Evolutionary conservation across 768 basidiomycete genomes (phyloP), one percentile per base, ranked within the genome.

Genomic region (Aureoboletus auriporus): DNA sequence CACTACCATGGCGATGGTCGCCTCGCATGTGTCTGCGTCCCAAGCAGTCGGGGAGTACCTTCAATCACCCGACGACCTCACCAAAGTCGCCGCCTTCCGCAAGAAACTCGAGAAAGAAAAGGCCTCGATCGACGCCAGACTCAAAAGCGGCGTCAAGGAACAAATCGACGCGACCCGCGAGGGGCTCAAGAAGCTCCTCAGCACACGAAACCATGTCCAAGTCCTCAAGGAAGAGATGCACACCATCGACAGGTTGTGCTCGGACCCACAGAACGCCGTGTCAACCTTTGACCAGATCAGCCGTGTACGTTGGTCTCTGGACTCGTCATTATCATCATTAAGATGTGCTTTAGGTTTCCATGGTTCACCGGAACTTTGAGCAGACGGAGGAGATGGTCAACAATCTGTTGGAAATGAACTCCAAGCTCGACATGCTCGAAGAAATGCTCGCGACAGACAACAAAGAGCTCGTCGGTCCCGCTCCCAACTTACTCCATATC

Each of bases 91-190:
- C 1, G 81, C 91, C 0, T 92, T 91, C 62, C 81, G 92, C 53
- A 95, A 94, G 74, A 94, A 94, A 61, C 78, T 97, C 38, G 86
- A 93, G 68, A 97, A 97, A 68, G 95, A 98, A 69, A 95, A 96
- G 69, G 84, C 92, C 1, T 90, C 92, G 8, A 89, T 98, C 51
- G 91, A 96, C 61, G 84, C 86, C 4, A 80, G 93, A 60, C 81
- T 98, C 40, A 88, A 93, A 62, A 86, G 79, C 47, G 91, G 93
- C 9, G 93, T 95, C 55, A 92, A 89, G 66, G 90, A 94, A 51
- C 95, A 98, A 64, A 75, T 99, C 16, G 86, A 92, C 58, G 82
- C 90, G 1, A 97, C 93, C 8, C 74, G 92, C 43, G 88, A 93
- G 43, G 94, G 93, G 1, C 76, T 95, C 47, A 78, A 85, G 61